Percentiles rank a stretch among this genome's conserved stretches.
Evolutionary conservation across 768 basidiomycete species (phyloP).

Genomic region (Omphalotus guepiniiformis): DNA sequence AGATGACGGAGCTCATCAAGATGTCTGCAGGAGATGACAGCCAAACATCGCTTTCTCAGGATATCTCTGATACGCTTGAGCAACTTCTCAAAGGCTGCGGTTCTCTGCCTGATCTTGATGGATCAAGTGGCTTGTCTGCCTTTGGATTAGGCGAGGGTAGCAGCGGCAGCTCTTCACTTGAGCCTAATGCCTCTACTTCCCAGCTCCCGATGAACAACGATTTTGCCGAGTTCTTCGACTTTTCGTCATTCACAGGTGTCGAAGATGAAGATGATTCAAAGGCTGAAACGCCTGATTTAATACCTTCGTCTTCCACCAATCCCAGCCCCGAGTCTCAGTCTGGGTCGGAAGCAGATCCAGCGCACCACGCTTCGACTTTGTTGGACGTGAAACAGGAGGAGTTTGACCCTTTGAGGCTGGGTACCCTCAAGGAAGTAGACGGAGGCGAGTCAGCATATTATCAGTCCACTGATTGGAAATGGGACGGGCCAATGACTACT

Average conservation of each 20-base stretch:
- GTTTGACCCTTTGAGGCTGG: slow-evolving; percentile 51
- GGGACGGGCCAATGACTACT: slow-evolving; percentile 63
- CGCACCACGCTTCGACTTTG: slow-evolving; percentile 35
- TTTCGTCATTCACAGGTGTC: slow-evolving; percentile 55
- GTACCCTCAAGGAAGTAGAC: slow-evolving; percentile 66
- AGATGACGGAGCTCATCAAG: slow-evolving; percentile 61
- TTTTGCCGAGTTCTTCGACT: slow-evolving; percentile 65
- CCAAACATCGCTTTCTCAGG: slow-evolving; percentile 37
- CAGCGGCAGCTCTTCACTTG: slow-evolving; percentile 19
- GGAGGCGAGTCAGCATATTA: slow-evolving; percentile 73
- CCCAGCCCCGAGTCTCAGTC: slow-evolving; percentile 78
- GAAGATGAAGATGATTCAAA: slow-evolving; percentile 62
- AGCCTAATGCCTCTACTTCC: slow-evolving; percentile 21
- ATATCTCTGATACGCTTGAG: slow-evolving; percentile 59
- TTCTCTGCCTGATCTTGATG: slow-evolving; percentile 36
- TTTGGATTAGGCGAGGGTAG: slow-evolving; percentile 29
- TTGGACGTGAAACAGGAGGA: slow-evolving; percentile 56
- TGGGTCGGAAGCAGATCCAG: slow-evolving; percentile 54
- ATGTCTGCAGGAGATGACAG: slow-evolving; percentile 42
- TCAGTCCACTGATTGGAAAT: slow-evolving; percentile 62
- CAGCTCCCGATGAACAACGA: slow-evolving; percentile 35
- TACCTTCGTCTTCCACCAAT: slow-evolving; percentile 56
- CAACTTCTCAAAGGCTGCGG: slow-evolving; percentile 57
- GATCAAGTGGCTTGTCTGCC: slow-evolving; percentile 30
- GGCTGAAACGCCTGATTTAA: slow-evolving; percentile 70